phyloP scores from a whole-genome alignment of 805 yeast species.

The Candida sanyiensis region DNA sequence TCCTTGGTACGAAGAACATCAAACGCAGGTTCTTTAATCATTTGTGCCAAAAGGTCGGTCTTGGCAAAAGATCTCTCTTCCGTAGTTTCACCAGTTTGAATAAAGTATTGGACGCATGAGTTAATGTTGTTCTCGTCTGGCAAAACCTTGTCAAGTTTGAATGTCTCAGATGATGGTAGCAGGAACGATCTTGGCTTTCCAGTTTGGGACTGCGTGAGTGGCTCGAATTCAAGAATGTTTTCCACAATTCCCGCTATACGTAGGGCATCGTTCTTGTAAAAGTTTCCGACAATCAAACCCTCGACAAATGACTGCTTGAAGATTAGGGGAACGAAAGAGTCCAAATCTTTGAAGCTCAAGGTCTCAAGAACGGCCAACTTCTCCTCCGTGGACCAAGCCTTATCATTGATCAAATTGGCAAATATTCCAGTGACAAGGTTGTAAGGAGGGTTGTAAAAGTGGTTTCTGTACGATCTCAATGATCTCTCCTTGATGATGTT shows the following conservation, averaged over 20 bases:
- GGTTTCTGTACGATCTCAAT: slow-evolving; percentile 58
- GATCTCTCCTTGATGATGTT: slow-evolving; percentile 59
- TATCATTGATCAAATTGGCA: slow-evolving; percentile 63
- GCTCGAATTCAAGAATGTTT: slow-evolving; percentile 31
- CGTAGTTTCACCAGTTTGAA: slow-evolving; percentile 55
- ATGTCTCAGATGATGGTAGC: slow-evolving; percentile 34
- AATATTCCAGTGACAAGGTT: slow-evolving; percentile 63
- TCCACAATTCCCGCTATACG: slow-evolving; percentile 41
- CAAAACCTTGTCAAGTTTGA: slow-evolving; percentile 43
- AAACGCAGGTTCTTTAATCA: slow-evolving; percentile 83
- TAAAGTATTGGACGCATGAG: slow-evolving; percentile 74
- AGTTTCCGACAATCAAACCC: slow-evolving; percentile 74
- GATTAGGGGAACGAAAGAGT: slow-evolving; percentile 46
- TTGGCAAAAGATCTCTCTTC: slow-evolving; percentile 42
- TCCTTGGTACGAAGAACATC: slow-evolving; percentile 87
- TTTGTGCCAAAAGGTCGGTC: slow-evolving; percentile 63
- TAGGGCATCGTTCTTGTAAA: slow-evolving; percentile 46
- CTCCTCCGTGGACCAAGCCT: slow-evolving; percentile 59
- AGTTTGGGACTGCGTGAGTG: slow-evolving; percentile 39
- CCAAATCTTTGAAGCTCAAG: slow-evolving; percentile 45
- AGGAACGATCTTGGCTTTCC: slow-evolving; percentile 37
- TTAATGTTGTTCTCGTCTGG: slow-evolving; percentile 71
- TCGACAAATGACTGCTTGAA: slow-evolving; percentile 60
- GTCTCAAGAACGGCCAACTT: slow-evolving; percentile 42
- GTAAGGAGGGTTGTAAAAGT: slow-evolving; percentile 71